phyloP scores from a whole-genome alignment of 352 stramenopile genomes.

The Pythium grandisporangium region DNA sequence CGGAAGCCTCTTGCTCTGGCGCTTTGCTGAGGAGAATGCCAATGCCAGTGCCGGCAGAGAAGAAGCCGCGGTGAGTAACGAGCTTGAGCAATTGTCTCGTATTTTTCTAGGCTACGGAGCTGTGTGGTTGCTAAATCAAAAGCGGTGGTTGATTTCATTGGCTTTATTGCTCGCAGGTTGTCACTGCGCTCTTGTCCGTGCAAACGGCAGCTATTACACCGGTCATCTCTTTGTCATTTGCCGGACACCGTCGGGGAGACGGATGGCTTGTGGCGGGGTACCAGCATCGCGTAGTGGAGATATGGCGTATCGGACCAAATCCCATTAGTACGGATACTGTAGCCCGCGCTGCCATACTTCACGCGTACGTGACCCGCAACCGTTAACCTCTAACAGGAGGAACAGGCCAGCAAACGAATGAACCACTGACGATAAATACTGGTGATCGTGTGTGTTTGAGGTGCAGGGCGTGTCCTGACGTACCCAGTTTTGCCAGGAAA shows the following conservation, averaged over 20 bases:
- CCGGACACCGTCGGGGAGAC: conserved; percentile 4
- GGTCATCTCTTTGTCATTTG: conserved; percentile 35
- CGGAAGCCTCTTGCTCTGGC: conserved; percentile 55
- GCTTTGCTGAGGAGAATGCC: conserved; percentile 34
- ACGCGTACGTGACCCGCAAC: no score
- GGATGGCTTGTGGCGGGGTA: conserved; percentile 35
- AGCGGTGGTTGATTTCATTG: no score
- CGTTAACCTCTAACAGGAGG: no score
- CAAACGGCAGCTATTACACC: conserved; percentile 28
- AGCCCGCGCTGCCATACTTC: conserved; percentile 19
- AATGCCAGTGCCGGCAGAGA: conserved; percentile 23
- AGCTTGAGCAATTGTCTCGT: no score
- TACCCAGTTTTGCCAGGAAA: conserved; percentile 47
- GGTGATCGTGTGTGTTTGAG: no score
- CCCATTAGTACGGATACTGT: conserved; percentile 15
- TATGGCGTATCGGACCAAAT: conserved; percentile 23
- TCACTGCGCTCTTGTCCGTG: conserved; percentile 19
- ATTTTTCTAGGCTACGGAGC: no score
- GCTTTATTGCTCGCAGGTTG: no score
- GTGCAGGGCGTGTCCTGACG: no score
- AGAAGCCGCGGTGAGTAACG: conserved; percentile 13
- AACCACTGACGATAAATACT: no score
- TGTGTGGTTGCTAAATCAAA: no score
- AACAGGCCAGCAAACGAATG: no score
- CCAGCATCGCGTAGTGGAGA: conserved; percentile 45